phyloP scores from a whole-genome alignment of 108 stramenopile genomes.

The Skeletonema marinoi region DNA sequence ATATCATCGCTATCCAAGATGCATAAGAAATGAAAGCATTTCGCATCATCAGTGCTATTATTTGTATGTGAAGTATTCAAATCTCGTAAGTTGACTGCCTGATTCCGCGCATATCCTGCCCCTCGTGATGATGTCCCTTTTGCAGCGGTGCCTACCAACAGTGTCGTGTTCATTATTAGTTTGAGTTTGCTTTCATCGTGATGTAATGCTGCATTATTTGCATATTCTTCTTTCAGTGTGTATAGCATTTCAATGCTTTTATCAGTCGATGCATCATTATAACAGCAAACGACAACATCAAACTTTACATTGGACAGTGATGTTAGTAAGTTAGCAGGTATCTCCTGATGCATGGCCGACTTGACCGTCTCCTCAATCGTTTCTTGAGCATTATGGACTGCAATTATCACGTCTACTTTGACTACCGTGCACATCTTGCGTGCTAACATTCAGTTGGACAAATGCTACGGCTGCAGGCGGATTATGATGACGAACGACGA shows the following conservation, averaged over 20 bases:
- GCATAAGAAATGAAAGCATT: conserved; percentile 59
- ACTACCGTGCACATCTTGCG: conserved; percentile 1
- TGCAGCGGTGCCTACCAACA: conserved; percentile 40
- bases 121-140: conserved; percentile 56
- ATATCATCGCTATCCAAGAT: conserved; percentile 85
- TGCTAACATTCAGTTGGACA: too few relatives aligned
- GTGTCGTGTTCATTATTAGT: conserved; percentile 21
- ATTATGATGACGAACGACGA: too few relatives aligned
- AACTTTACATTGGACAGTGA: conserved; percentile 29
- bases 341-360: conserved; percentile 70
- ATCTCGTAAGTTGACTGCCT: conserved; percentile 61
- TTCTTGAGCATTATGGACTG: conserved; percentile 76
- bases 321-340: conserved; percentile 45
- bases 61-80: not conserved
- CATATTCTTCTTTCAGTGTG: conserved; percentile 23
- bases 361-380: conserved; percentile 70
- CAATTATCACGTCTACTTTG: conserved; percentile 80
- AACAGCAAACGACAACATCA: conserved; percentile 74
- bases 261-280: conserved; percentile 82
- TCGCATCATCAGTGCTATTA: not conserved
- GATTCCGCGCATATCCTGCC: conserved; percentile 84
- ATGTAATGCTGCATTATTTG: not conserved
- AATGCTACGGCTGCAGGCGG: too few relatives aligned
- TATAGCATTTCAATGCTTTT: conserved; percentile 54
- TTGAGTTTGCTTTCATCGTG: not conserved